Evolutionary conservation across 2,329 filamentous ascomycete genomes (phyloP).

Genomic region (Geoglossum cookeanum): DNA sequence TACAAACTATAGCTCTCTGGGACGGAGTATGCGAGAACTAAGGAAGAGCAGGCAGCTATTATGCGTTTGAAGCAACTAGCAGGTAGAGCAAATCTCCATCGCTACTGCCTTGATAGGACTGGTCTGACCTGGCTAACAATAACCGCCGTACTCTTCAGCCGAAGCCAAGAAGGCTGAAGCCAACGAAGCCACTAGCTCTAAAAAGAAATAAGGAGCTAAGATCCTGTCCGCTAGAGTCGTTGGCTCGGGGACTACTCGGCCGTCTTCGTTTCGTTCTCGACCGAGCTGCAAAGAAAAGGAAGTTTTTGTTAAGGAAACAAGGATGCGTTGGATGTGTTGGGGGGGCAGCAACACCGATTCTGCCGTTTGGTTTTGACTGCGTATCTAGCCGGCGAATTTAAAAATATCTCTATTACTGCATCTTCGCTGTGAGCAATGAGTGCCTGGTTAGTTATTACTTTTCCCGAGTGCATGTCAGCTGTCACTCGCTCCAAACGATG

Average conservation of each 20-base stretch:
- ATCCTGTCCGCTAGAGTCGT: neutral
- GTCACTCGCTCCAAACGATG: neutral
- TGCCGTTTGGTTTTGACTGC: neutral
- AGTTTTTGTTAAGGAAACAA: neutral
- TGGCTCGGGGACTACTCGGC: neutral
- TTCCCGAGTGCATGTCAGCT: neutral
- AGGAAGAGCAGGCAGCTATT: conserved; percentile 6
- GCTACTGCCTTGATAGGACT: neutral
- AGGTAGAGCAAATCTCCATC: neutral
- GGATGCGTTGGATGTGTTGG: neutral
- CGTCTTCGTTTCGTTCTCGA: neutral
- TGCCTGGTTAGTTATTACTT: neutral
- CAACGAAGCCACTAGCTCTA: conserved; percentile 9
- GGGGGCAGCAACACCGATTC: neutral
- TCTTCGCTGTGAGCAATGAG: neutral
- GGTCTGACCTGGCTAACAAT: neutral
- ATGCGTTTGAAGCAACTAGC: conserved; percentile 6
- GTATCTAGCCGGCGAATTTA: neutral
- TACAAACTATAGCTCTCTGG: conserved; percentile 4
- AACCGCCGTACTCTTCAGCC: conserved; percentile 12
- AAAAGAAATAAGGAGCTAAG: conserved; percentile 7
- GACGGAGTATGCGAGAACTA: conserved; percentile 4
- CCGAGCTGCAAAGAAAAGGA: neutral
- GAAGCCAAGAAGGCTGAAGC: conserved; percentile 18
- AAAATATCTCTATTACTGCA: neutral